Conservation (phyloP, 164 flowering plant genomes). For the Chimonanthus praecox region DNA sequence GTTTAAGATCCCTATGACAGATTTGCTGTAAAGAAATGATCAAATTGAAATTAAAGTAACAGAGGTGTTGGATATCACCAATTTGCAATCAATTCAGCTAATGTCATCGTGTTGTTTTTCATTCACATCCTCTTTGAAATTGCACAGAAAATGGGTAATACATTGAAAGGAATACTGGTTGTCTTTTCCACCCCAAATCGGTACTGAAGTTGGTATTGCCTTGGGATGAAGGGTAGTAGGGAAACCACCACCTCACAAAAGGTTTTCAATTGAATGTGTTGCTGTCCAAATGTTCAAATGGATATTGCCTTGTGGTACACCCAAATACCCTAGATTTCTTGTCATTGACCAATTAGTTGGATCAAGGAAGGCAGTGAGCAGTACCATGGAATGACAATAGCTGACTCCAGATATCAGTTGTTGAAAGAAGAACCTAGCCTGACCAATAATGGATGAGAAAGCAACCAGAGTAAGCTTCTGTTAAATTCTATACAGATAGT, state of each 20-base stretch:
- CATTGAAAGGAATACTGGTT: not conserved
- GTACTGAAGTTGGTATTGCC: not conserved
- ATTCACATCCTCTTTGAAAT: not conserved
- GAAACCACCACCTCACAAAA: no score
- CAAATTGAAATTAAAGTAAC: not conserved
- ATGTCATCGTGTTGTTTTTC: not conserved
- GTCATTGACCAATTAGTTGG: not conserved
- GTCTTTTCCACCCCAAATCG: not conserved
- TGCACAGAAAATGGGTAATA: not conserved
- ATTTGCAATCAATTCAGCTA: not conserved
- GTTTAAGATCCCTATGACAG: slow-evolving; percentile 81
- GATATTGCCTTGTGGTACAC: not conserved
- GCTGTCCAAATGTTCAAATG: not conserved
- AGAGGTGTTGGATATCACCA: not conserved
- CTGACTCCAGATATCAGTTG: slow-evolving; percentile 95
- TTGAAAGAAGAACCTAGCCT: slow-evolving; percentile 89
- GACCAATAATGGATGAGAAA: slow-evolving; percentile 6
- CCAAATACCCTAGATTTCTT: not conserved
- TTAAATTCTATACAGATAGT: not conserved
- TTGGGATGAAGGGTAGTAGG: not conserved
- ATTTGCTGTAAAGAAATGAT: slow-evolving; percentile 42
- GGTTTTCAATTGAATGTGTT: no score
- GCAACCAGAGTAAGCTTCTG: not conserved
- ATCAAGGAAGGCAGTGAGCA: not conserved
- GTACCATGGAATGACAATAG: slow-evolving; percentile 91